These are phyloP conservation scores for Byssochlamys sp. DNA, from an alignment of 2,329 filamentous ascomycete genomes.

Conservation along the genomic window DNA sequence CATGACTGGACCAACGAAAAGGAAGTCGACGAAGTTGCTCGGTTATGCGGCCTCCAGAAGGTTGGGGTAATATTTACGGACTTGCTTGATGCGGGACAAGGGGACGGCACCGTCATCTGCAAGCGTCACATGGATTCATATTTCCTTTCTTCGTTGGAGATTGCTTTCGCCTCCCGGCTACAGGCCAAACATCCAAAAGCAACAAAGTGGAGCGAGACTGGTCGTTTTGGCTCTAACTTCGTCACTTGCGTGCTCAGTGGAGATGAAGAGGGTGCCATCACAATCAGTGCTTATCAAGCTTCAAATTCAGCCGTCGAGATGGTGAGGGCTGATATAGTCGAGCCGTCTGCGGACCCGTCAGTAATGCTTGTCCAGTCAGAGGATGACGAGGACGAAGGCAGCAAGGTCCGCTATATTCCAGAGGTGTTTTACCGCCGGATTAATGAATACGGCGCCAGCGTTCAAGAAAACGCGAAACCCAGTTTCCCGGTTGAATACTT, in stretches of 20 bases:
- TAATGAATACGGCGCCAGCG: constrained; percentile 92
- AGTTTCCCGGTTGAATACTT: constrained; percentile 94
- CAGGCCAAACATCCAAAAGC: constrained; percentile 82
- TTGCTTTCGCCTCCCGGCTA: constrained; percentile 75
- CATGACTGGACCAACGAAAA: constrained; percentile 76
- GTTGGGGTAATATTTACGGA: constrained; percentile 94
- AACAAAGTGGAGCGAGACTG: constrained; percentile 94
- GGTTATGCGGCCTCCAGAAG: constrained; percentile 72
- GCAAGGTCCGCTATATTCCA: constrained; percentile 77
- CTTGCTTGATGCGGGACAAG: constrained; percentile 67
- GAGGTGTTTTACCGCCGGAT: constrained; percentile 93
- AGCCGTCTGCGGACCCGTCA: constrained; percentile 83
- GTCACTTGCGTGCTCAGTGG: constrained; percentile 94
- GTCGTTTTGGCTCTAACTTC: constrained; percentile 88
- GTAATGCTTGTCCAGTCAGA: constrained; percentile 93
- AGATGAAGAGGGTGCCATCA: constrained; percentile 77
- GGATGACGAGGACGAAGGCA: constrained; percentile 62
- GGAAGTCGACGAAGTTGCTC: constrained; percentile 70
- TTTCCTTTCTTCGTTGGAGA: constrained; percentile 83
- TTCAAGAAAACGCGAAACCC: constrained; percentile 94
- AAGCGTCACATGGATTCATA: constrained; percentile 94
- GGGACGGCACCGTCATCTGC: constrained; percentile 80
- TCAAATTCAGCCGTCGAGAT: constrained; percentile 95
- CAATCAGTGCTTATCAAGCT: constrained; percentile 84
- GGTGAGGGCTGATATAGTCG: constrained; percentile 87